These are phyloP conservation scores for Lipomyces mesembrius DNA, from an alignment of 805 yeast species.

Conservation along the genomic window DNA sequence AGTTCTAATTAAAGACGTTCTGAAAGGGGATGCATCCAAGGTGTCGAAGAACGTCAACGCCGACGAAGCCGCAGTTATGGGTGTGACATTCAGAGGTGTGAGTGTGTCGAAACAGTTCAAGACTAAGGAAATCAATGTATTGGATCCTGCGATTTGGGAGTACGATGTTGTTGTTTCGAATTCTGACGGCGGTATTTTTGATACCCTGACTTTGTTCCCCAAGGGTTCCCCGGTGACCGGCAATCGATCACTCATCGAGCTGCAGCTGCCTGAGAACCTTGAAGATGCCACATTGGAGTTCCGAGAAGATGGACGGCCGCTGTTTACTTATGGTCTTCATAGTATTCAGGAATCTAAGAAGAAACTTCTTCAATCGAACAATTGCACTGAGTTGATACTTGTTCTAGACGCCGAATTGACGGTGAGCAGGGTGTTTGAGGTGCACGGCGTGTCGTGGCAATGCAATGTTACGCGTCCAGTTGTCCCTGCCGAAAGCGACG, in stretches of 20 bases:
- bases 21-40: slow-evolving; percentile 55
- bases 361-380: slow-evolving; percentile 16
- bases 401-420: slow-evolving; percentile 29
- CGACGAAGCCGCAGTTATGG: slow-evolving; percentile 91
- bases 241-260: slow-evolving; percentile 1
- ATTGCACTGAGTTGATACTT: slow-evolving; percentile 26
- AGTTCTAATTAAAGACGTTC: slow-evolving; percentile 42
- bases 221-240: slow-evolving; percentile 52
- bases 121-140: slow-evolving; percentile 61
- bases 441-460: slow-evolving; percentile 19
- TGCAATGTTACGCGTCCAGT: slow-evolving; percentile 38
- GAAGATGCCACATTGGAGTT: slow-evolving; percentile 22
- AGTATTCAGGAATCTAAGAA: slow-evolving; percentile 22
- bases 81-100: slow-evolving; percentile 84
- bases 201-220: slow-evolving; percentile 50
- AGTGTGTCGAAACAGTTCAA: slow-evolving; percentile 69
- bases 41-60: slow-evolving; percentile 88
- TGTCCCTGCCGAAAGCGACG: slow-evolving; percentile 42
- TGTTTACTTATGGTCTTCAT: slow-evolving; percentile 17
- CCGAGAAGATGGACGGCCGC: slow-evolving; percentile 17
- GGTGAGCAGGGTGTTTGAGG: slow-evolving; percentile 25
- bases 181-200: slow-evolving; percentile 41
- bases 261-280: slow-evolving; percentile 17
- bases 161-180: slow-evolving; percentile 49
- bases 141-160: slow-evolving; percentile 59